Base-by-base conservation (phyloP, 2,329 filamentous ascomycete genomes). In the Cladosporium sp. region DNA sequence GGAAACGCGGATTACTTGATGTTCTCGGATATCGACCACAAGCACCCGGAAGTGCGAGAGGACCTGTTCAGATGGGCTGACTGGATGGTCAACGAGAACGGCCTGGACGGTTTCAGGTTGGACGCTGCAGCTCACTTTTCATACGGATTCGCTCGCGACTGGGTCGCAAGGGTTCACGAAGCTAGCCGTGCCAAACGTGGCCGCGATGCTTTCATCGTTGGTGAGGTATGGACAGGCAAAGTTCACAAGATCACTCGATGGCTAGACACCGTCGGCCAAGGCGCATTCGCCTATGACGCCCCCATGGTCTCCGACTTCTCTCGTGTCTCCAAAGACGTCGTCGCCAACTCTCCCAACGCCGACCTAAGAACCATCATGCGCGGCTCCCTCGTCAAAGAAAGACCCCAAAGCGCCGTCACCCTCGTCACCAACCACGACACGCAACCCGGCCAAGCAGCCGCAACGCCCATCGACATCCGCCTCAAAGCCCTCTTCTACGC, bases 401-500 rank as follows among this genome's bases (percentile, higher is more conserved):
- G 63, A 13, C 63, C 63, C 9, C 42, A 56, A n/a, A 55, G 55
- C 36, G 60, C 62, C 7, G 53, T 65, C 67, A 87, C 84, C 0
- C 75, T 87, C 4, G 83, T 88, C 1, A 81, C 80, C 67, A 88
- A 86, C 65, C 85, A 88, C 68, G 85, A 88, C 62, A 88, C 84
- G 0, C 70, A 82, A 66, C 71, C 78, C 29, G 80, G 81, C 27
- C 83, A 85, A 63, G 77, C 80, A 1, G 72, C 84, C 38, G 81
- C 78, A 57, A 79, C 81, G 0, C 78, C 78, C 1, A 78, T 89
- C 35, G 76, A 80, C 49, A 72, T 75, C 20, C 83, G 79, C 69
- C 86, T 89, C 71, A 87, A 87, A 65, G 78, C 83, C 0, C 72
- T 88, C 13, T 86, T 84, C 11, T 88, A 89, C 64, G 72, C 83